Evolutionary conservation across 768 basidiomycete genomes (phyloP).

Genomic region (Mycena epipterygia): DNA sequence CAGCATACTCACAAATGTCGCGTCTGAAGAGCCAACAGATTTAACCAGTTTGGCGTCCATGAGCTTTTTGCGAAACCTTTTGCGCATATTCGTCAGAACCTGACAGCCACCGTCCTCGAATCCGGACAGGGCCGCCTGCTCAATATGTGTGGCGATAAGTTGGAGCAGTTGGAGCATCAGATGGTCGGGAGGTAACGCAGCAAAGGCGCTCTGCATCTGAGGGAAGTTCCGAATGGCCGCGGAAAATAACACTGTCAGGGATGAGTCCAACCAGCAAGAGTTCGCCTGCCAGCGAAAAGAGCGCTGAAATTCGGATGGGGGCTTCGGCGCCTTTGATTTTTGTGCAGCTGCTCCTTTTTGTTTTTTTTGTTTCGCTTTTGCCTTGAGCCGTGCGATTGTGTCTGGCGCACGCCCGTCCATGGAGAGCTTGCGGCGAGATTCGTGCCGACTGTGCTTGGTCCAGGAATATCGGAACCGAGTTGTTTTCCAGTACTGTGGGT

Average conservation of each 20-base stretch:
- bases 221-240: not conserved
- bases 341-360: not conserved
- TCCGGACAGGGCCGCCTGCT: not conserved
- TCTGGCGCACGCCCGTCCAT: slow-evolving; percentile 14
- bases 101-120: not conserved
- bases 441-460: slow-evolving; percentile 17
- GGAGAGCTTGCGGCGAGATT: slow-evolving; percentile 4
- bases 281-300: slow-evolving; percentile 23
- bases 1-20: slow-evolving; percentile 7
- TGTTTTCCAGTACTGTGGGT: slow-evolving; percentile 20
- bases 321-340: not conserved
- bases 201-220: not conserved
- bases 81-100: not conserved
- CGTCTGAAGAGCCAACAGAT: not conserved
- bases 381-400: slow-evolving; percentile 1
- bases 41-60: not conserved
- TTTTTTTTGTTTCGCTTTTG: not conserved
- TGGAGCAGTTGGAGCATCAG: not conserved
- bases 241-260: slow-evolving; percentile 14
- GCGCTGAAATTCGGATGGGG: slow-evolving; percentile 11
- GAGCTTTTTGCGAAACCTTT: not conserved
- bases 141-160: not conserved
- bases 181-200: not conserved
- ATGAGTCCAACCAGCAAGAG: slow-evolving; percentile 30
- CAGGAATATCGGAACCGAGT: slow-evolving; percentile 1